Base-by-base conservation (phyloP, 129 eudicot genomes). In the Solidago caesia region DNA sequence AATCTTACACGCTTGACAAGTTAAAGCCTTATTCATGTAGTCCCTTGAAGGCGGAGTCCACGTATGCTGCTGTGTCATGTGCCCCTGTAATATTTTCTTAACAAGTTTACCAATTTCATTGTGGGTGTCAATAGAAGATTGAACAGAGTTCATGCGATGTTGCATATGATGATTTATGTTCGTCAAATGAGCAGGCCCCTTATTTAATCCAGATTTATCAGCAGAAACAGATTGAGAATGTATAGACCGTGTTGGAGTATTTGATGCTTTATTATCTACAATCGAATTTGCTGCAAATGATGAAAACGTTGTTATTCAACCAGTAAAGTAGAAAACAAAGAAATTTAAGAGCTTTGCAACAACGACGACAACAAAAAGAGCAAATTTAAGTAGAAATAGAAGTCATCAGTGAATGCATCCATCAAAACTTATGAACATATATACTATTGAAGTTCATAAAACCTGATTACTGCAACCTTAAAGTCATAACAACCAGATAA, bases 21-120 rank as follows among this genome's bases (percentile, higher is more conserved):
- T 67, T 81, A 88, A 68, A 44, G 85, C 78, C 85, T 84, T 81
- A 67, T 71, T 91, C 92, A 91, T 88, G 79, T 82, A 91, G 64
- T 86, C 96, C 68, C 90, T 81, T 42, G 96, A 91, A 60, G 89
- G 97, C 43, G 87, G 88, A 82, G 71, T 79, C 97, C 97, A 91
- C 48, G 67, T 67, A 53, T 83, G 81, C 5, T 67, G 87, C 63
- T 80, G 84, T 11, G 70, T 69, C 63, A 64, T 60, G 33, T 60
- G 82, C 12, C 85, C 86, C 8, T 81, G 80, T 45, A 88, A 62
- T 29, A 91, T 52, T 71, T 86, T 84, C 66, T 88, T 88, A 62
- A 91, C 88, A 59, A 88, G 64, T 65, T 86, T 86, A 80, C 84
- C 67, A 56, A 88, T 79, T 71, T 91, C 96, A 72, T 74, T 55